Conservation (phyloP, 306 rosid genomes). For the Lablab purpureus region DNA sequence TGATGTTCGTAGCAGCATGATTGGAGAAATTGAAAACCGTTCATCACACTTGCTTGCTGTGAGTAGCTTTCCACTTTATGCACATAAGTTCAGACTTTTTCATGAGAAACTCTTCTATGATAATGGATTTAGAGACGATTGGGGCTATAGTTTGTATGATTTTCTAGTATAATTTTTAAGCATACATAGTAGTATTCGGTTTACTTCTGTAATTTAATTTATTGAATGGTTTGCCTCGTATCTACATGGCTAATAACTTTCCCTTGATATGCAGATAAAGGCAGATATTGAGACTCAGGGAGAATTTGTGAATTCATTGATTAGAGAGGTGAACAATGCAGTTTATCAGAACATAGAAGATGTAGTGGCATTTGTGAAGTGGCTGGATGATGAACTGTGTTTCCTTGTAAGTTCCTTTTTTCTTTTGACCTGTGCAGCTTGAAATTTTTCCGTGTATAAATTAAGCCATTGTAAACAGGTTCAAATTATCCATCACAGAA, state of each 20-base stretch:
- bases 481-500: background rate
- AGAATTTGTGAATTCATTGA: conserved; percentile 92
- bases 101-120: background rate
- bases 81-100: background rate
- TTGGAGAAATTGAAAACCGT: conserved; percentile 97
- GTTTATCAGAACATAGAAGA: conserved; percentile 86
- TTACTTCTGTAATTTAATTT: conserved; percentile 10
- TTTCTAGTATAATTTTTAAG: background rate
- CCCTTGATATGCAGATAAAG: conserved; percentile 71
- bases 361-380: conserved; percentile 93
- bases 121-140: background rate
- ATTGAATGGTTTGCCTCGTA: background rate
- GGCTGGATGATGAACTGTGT: conserved; percentile 99
- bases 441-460: conserved; percentile 9
- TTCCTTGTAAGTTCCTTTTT: conserved; percentile 77
- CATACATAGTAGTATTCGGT: background rate
- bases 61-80: conserved; percentile 49
- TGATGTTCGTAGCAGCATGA: conserved; percentile 95
- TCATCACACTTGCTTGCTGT: conserved; percentile 98
- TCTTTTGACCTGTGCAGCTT: background rate
- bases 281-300: conserved; percentile 98
- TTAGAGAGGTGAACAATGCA: conserved; percentile 90
- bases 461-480: background rate
- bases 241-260: conserved; percentile 13
- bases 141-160: background rate